Base-by-base conservation (phyloP, 805 yeast genomes). In the Hanseniaspora mollemarum region DNA sequence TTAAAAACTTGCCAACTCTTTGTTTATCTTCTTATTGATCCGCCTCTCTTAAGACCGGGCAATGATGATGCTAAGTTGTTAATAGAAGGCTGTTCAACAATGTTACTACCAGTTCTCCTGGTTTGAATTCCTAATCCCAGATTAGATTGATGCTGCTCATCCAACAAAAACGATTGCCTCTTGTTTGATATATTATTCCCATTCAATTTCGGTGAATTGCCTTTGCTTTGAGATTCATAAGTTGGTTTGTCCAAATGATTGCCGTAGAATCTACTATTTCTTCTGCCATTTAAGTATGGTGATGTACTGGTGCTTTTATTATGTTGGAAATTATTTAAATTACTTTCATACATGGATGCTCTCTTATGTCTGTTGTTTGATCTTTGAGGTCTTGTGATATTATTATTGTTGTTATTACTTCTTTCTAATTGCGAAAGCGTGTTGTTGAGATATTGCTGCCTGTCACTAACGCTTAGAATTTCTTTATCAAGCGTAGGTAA, bases 181-280 rank as follows among this genome's bases (percentile, higher is more conserved):
- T 46, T 46, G 3, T 39, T 36, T 13, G 45, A 28, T 6, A 38
- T n/a, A 22, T 24, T 24, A 10, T 22, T 24, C 4, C 22, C 28
- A 6, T 22, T 22, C 29, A 38, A 8, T 21, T 22, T 22, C 5
- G 42, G 42, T 12, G 42, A 38, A 16, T 38, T 21, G 28, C 29
- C 21, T 4, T 38, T 21, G n/a, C 29, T 38, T 12, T 15, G 5
- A 22, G 42, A 12, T 12, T 38, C 42, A 10, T 21, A 4, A 9
- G 15, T 15, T 4, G 29, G 15, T 12, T 21, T 7, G 4, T 35
- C 39, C 8, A 35, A 8, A 8, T 38, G 42, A 6, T 7, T 22
- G 10, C 51, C 51, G 21, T 46, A 46, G 16, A 46, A 46, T 35
- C 16, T 46, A 28, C 51, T 46, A 33, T 38, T 39, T 39, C 51